Evolutionary conservation across 2,329 filamentous ascomycete species (phyloP), one percentile per base, ranked within the genome.

Genomic region (Tolypocladium tropicale): DNA sequence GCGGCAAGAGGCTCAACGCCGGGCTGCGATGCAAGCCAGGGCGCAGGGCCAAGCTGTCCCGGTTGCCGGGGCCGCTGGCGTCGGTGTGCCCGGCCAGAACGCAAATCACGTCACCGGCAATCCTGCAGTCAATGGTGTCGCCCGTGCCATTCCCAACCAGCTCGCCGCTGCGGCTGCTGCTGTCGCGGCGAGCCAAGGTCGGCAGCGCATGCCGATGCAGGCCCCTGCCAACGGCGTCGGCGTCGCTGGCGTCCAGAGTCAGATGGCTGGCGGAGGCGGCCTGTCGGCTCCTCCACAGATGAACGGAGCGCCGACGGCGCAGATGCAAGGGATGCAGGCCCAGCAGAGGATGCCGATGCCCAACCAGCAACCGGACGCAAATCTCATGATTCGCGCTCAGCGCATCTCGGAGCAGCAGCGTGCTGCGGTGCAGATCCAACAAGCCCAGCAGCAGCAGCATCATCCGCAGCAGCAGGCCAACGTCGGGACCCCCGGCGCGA

Each of bases 301-400:
- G 74, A 83, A 82, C 57, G 80, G 81, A 50, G 77, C 88, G 28
- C 83, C 85, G 39, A 86, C 89, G 66, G 84, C 86, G 28, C 87
- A 87, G 61, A 79, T 90, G 74, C 85, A 87, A 63, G 77, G 78
- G 18, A 62, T 74, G 61, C 74, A 80, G 59, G 75, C 74, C 6
- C 80, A 86, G 59, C 78, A 82, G 54, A 80, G 86, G 55, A 79
- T 89, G 74, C 79, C 83, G 2, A 69, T 71, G 61, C 67, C 69
- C 2, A 70, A 70, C 37, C 66, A 68, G 43, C 68, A 68, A 41
- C 67, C 81, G 3, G 80, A 84, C 58, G 72, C 80, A 30, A 77
- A 77, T 55, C 69, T 85, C 51, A 76, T 85, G 62, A 74, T 86
- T 62, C 84, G 87, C 63, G 81, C 84, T 18, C 83, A 84, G 55